Evolutionary conservation across 371 early-diverging fungal species (phyloP).

Genomic region (Rhizopus arrhizus): DNA sequence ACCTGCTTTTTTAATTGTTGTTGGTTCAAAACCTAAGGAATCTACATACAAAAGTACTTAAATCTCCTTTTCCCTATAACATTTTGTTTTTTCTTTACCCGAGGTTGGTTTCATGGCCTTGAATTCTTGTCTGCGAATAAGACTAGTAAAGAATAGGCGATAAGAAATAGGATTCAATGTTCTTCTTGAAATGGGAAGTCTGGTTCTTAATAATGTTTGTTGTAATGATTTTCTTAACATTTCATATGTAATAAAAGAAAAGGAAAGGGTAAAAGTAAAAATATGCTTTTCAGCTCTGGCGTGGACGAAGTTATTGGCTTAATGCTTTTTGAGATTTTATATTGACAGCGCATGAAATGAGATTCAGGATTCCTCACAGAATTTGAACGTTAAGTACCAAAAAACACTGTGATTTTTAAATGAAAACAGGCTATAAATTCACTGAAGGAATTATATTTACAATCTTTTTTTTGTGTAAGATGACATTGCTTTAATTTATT

Average conservation of each 20-base stretch:
- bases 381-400: too few species aligned
- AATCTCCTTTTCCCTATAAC: not conserved
- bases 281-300: too few species aligned
- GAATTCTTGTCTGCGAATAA: constrained; percentile 7
- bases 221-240: constrained; percentile 25
- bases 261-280: not conserved
- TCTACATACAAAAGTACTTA: constrained; percentile 29
- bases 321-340: too few species aligned
- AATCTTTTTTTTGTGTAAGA: too few species aligned
- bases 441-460: too few species aligned
- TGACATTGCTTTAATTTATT: too few species aligned
- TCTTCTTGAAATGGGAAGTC: not conserved
- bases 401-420: too few species aligned
- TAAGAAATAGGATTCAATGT: not conserved
- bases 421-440: too few species aligned
- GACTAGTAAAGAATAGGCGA: constrained; percentile 10
- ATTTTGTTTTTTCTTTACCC: constrained; percentile 10
- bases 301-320: too few species aligned
- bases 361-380: too few species aligned
- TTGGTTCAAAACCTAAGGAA: constrained; percentile 61
- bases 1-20: constrained; percentile 32
- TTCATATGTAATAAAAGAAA: constrained; percentile 1
- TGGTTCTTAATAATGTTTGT: constrained; percentile 16
- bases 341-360: too few species aligned
- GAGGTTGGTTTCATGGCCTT: constrained; percentile 16